These are phyloP conservation scores for Aspergillus sp. DNA, from an alignment of 2,329 filamentous ascomycete species.

Conservation along the genomic window DNA sequence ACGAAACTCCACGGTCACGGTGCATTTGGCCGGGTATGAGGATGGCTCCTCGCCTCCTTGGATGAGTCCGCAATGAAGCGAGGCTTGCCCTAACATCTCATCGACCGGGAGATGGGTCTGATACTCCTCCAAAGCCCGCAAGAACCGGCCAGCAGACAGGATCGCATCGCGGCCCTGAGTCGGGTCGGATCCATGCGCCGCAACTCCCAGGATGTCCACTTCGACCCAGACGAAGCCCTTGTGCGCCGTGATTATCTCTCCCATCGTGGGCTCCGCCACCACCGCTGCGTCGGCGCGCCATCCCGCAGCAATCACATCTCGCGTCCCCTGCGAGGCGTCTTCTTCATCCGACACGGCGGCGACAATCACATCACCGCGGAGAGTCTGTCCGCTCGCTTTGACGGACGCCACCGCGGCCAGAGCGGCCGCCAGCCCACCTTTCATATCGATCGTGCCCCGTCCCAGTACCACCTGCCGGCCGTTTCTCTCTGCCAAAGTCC, in stretches of 20 bases:
- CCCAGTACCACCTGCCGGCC: conserved; percentile 42
- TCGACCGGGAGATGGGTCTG: conserved; percentile 32
- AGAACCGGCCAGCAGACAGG: conserved; percentile 46
- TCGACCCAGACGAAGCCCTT: conserved; percentile 49
- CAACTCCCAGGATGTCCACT: conserved; percentile 32
- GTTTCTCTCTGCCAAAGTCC: conserved; percentile 31
- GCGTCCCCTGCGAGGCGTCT: conserved; percentile 49
- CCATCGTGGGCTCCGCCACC: conserved; percentile 48
- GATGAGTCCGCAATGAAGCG: conserved; percentile 49
- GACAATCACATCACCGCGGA: conserved; percentile 52
- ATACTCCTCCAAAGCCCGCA: conserved; percentile 46
- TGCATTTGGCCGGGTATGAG: conserved; percentile 52
- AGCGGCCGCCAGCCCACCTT: conserved; percentile 49
- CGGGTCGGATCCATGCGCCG: conserved; percentile 36
- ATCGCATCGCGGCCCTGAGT: conserved; percentile 52
- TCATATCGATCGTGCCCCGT: conserved; percentile 53
- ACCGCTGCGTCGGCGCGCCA: conserved; percentile 55
- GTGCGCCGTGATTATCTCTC: conserved; percentile 46
- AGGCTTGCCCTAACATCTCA: conserved; percentile 38
- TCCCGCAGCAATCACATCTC: conserved; percentile 49
- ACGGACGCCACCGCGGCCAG: conserved; percentile 42
- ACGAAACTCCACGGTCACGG: conserved; percentile 48
- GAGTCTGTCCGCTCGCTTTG: conserved; percentile 27
- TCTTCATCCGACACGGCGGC: conserved; percentile 57
- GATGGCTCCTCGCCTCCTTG: conserved; percentile 52